These are phyloP conservation scores for Phytophthora litchii DNA, from an alignment of 352 stramenopile species.

Conservation along the genomic window DNA sequence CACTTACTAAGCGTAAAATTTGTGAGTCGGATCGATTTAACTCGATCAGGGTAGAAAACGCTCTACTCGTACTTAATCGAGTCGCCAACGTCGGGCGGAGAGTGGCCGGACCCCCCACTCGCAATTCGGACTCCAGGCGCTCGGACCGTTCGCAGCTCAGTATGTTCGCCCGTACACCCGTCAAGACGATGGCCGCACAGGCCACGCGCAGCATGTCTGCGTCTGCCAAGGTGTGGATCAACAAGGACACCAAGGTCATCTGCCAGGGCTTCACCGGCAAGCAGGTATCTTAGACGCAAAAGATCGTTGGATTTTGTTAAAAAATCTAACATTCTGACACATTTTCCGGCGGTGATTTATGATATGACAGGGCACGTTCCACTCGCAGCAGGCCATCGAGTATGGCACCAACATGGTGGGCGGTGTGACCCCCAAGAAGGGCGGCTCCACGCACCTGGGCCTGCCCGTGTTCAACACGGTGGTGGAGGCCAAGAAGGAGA, in stretches of 20 bases:
- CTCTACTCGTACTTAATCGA: slow-evolving; percentile 26
- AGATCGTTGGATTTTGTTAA: slow-evolving; percentile 12
- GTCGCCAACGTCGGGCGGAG: slow-evolving; percentile 31
- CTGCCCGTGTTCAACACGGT: slow-evolving; percentile 99
- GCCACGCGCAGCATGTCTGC: slow-evolving; percentile 87
- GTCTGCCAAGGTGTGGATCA: slow-evolving; percentile 99
- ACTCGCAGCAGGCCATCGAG: slow-evolving; percentile 98
- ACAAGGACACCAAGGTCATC: slow-evolving; percentile 99
- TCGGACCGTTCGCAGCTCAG: slow-evolving; percentile 7
- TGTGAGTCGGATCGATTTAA: slow-evolving; percentile 14
- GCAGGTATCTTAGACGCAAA: slow-evolving; percentile 76
- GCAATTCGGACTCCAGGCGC: slow-evolving; percentile 23
- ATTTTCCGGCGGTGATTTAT: slow-evolving; percentile 11
- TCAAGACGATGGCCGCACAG: slow-evolving; percentile 51
- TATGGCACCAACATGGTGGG: slow-evolving; percentile 99
- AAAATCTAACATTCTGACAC: slow-evolving; percentile 5
- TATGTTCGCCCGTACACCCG: slow-evolving; percentile 67
- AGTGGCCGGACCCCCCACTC: slow-evolving; percentile 16
- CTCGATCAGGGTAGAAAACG: slow-evolving; percentile 26
- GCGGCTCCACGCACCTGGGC: slow-evolving; percentile 95
- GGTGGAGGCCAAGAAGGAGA: slow-evolving; percentile 85
- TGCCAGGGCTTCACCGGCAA: slow-evolving; percentile 99
- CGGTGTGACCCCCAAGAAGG: slow-evolving; percentile 99
- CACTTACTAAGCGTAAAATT: neutral
- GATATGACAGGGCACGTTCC: slow-evolving; percentile 95